Percentiles rank a stretch among this genome's conserved stretches.
phyloP scores from a whole-genome alignment of 495 filamentous ascomycete species.

The Annulohypoxylon moriforme region DNA sequence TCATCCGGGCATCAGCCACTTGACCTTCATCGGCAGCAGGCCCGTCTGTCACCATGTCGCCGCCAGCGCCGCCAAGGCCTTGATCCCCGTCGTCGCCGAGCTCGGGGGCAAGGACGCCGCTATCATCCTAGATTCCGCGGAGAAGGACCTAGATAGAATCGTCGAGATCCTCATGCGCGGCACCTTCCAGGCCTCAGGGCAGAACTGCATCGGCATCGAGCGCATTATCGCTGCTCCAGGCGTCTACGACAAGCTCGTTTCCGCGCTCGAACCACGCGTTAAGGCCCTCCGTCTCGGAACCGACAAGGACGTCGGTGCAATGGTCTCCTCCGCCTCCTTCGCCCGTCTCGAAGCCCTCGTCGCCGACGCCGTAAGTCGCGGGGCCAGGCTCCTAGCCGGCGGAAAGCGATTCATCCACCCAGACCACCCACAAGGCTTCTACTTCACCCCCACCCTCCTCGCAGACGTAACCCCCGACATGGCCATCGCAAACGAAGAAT shows the following conservation, averaged over 20 bases:
- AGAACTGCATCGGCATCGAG: slow-evolving; percentile 98
- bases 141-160: slow-evolving; percentile 72
- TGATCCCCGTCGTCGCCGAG: slow-evolving; percentile 88
- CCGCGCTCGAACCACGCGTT: slow-evolving; percentile 77
- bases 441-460: slow-evolving; percentile 90
- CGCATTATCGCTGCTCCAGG: slow-evolving; percentile 83
- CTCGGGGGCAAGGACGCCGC: slow-evolving; percentile 96
- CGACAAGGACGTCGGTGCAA: slow-evolving; percentile 83
- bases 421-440: slow-evolving; percentile 79
- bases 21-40: slow-evolving; percentile 97
- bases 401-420: slow-evolving; percentile 79
- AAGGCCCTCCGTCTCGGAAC: slow-evolving; percentile 72
- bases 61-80: slow-evolving; percentile 80
- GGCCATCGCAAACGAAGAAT: slow-evolving; percentile 89
- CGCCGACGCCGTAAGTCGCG: slow-evolving; percentile 76
- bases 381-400: slow-evolving; percentile 83
- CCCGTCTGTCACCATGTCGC: slow-evolving; percentile 90
- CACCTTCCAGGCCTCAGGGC: slow-evolving; percentile 94
- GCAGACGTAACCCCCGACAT: slow-evolving; percentile 82
- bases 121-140: slow-evolving; percentile 86
- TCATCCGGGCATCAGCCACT: slow-evolving; percentile 83
- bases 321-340: slow-evolving; percentile 83
- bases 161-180: slow-evolving; percentile 87
- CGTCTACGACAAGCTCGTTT: slow-evolving; percentile 77
- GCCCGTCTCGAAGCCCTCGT: slow-evolving; percentile 76